Conservation (phyloP, 1,139 yeast species). For the Yamadazyma diospyri region DNA sequence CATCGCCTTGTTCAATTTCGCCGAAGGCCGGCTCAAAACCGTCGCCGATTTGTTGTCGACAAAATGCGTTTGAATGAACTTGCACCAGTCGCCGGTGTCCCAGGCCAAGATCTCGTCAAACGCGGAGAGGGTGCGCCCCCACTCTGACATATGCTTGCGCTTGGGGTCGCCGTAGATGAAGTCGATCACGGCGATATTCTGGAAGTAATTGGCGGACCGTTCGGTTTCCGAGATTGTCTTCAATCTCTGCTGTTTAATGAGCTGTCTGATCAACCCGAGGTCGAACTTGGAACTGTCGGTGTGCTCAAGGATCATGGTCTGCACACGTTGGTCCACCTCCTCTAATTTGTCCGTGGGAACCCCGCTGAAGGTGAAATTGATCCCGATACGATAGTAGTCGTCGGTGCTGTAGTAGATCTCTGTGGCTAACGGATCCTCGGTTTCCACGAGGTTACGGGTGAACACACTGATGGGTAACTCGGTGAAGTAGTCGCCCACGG, state of each 20-base stretch:
- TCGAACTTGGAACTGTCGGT: constrained; percentile 52
- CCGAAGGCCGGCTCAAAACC: constrained; percentile 76
- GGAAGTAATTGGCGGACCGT: constrained; percentile 56
- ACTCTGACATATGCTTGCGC: constrained; percentile 53
- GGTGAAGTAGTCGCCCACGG: constrained; percentile 73
- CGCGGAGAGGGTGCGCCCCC: constrained; percentile 55
- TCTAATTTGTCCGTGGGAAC: constrained; percentile 68
- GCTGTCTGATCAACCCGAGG: constrained; percentile 59
- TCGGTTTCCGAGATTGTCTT: constrained; percentile 66
- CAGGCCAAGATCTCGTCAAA: constrained; percentile 60
- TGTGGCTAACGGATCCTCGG: constrained; percentile 79
- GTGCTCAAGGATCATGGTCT: constrained; percentile 52
- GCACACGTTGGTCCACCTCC: constrained; percentile 49
- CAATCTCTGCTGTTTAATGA: constrained; percentile 62
- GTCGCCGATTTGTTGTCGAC: constrained; percentile 67
- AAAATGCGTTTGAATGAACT: constrained; percentile 49
- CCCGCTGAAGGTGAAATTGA: constrained; percentile 61
- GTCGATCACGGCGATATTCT: constrained; percentile 69
- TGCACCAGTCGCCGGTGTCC: constrained; percentile 67
- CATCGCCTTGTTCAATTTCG: constrained; percentile 49
- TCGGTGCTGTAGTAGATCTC: constrained; percentile 67
- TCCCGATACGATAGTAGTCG: constrained; percentile 58
- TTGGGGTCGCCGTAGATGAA: constrained; percentile 72
- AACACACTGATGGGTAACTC: constrained; percentile 70
- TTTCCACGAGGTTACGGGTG: constrained; percentile 69